Percentiles rank a stretch among this genome's conserved stretches.
Evolutionary conservation across 345 rosid species (phyloP).

Genomic region (Eucalyptus sp.): DNA sequence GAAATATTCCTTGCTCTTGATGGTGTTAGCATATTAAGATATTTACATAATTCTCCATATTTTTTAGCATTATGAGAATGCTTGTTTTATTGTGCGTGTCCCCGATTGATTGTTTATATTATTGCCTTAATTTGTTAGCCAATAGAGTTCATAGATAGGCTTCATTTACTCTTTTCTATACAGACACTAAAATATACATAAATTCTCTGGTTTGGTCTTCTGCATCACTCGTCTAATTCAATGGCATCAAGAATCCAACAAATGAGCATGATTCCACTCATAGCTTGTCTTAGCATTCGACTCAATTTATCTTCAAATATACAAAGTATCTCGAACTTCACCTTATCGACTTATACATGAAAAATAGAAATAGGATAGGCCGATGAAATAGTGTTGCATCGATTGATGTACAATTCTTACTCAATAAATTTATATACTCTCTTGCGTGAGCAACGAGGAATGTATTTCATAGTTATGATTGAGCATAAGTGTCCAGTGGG

Average conservation of each 20-base stretch:
- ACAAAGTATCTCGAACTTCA: neutral
- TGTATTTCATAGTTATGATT: neutral
- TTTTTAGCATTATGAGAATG: neutral
- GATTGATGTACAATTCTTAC: too few relatives aligned
- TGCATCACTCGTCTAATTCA: neutral
- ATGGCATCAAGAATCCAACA: neutral
- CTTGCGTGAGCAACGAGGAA: fast-evolving
- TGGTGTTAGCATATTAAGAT: neutral
- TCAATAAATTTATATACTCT: neutral
- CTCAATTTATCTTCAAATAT: neutral
- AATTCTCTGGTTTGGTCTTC: neutral
- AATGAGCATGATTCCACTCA: neutral
- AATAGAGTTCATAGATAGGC: neutral
- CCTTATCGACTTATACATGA: neutral
- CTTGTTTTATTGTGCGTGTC: neutral
- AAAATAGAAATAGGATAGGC: neutral
- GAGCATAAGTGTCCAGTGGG: fast-evolving
- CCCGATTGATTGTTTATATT: too few relatives aligned
- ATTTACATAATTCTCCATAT: neutral
- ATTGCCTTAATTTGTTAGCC: neutral
- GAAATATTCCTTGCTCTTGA: neutral
- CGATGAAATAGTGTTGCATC: fast-evolving
- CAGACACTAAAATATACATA: fast-evolving
- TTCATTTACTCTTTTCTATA: neutral
- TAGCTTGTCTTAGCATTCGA: neutral